Evolutionary conservation across 805 yeast species (phyloP).

Genomic region (Saturnispora galanensis): DNA sequence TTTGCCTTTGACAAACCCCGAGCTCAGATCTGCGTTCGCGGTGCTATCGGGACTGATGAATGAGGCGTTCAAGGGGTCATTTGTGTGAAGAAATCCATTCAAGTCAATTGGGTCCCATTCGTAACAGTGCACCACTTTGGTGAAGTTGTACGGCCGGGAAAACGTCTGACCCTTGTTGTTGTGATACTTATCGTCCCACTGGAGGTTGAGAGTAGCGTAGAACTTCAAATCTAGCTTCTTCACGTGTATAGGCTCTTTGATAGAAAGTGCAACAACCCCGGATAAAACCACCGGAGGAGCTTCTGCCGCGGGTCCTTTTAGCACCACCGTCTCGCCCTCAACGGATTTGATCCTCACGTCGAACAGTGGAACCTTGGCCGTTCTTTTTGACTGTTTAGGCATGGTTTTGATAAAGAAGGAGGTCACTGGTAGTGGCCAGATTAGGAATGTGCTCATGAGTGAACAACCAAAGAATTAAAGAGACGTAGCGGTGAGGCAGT

Average conservation of each 20-base stretch:
- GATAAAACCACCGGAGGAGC: constrained; percentile 68
- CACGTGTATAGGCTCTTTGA: constrained; percentile 64
- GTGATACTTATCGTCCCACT: constrained; percentile 48
- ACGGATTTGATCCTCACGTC: constrained; percentile 51
- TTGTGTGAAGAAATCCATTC: constrained; percentile 25
- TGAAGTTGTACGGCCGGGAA: constrained; percentile 41
- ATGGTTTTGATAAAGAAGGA: constrained; percentile 6
- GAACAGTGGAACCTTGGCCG: constrained; percentile 25
- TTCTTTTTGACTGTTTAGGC: constrained; percentile 16
- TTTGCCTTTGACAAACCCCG: constrained; percentile 25
- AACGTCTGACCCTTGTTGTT: constrained; percentile 34
- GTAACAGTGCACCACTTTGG: constrained; percentile 62
- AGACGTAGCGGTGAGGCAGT: too few species aligned
- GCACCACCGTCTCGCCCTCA: constrained; percentile 69
- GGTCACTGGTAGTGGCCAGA: too few species aligned
- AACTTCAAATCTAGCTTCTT: constrained; percentile 55
- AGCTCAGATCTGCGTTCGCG: background rate
- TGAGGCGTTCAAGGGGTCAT: constrained; percentile 16
- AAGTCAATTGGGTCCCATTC: constrained; percentile 65
- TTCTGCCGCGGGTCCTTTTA: constrained; percentile 69
- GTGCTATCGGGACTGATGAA: constrained; percentile 8
- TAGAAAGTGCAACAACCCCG: constrained; percentile 70
- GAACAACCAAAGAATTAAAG: too few species aligned
- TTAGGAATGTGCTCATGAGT: too few species aligned
- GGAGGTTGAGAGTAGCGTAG: constrained; percentile 55